A percentile compares a stretch with the other conserved stretches of the same genome.
Evolutionary conservation across 331 rosid genomes (phyloP).

Genomic region (Cydonia oblonga): DNA sequence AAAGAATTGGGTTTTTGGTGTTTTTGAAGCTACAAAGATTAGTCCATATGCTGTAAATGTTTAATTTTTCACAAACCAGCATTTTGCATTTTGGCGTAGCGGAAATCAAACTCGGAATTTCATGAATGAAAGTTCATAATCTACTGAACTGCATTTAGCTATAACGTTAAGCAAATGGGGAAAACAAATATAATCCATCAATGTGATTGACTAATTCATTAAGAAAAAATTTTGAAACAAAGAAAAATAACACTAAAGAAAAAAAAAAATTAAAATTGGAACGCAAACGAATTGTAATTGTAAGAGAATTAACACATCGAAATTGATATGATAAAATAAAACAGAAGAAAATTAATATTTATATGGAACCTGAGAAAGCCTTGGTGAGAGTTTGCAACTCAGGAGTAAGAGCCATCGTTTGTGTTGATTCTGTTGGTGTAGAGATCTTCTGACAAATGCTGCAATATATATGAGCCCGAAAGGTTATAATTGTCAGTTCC

Average conservation of each 20-base stretch:
- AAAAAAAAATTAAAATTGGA: neutral
- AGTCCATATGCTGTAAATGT: neutral
- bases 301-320: neutral
- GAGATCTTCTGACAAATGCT: neutral
- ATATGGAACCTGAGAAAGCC: slow-evolving; percentile 68
- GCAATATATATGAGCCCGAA: slow-evolving; percentile 23
- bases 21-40: neutral
- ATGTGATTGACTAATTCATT: neutral
- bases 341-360: too few relatives aligned
- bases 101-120: neutral
- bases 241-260: neutral
- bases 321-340: neutral
- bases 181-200: neutral
- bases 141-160: neutral
- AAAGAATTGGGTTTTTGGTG: neutral
- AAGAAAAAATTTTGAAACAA: neutral
- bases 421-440: neutral
- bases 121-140: too few relatives aligned
- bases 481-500: slow-evolving; percentile 30
- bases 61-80: too few relatives aligned
- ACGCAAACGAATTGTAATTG: neutral
- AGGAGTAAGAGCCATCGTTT: slow-evolving; percentile 40
- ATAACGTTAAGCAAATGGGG: neutral
- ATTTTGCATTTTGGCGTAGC: neutral
- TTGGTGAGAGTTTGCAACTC: slow-evolving; percentile 48